Percentiles rank a stretch among this genome's conserved stretches.
phyloP scores from a whole-genome alignment of 192 early-diverging fungal genomes.

The Polychytrium aggregatum region DNA sequence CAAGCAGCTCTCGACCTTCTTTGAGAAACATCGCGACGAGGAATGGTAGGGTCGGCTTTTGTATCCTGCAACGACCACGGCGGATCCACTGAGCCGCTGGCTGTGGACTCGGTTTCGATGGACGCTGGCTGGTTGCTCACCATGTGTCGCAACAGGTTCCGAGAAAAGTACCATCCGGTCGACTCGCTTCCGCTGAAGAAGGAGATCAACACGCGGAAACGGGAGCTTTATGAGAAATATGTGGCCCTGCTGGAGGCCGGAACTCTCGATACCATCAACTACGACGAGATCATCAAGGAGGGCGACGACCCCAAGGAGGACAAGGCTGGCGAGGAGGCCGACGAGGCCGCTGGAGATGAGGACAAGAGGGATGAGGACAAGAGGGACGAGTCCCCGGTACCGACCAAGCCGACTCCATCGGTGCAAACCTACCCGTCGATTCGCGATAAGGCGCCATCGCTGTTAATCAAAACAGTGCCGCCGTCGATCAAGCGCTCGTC shows the following conservation, averaged over 20 bases:
- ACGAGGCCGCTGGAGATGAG: slow-evolving; percentile 8
- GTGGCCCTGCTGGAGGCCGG: slow-evolving; percentile 57
- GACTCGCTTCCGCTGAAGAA: slow-evolving; percentile 38
- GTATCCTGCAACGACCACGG: not conserved
- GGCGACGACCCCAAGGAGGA: too few relatives aligned
- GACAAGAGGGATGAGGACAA: slow-evolving; percentile 4
- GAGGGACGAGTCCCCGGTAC: slow-evolving; percentile 18
- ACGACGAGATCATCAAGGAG: too few relatives aligned
- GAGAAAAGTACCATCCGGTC: slow-evolving; percentile 84
- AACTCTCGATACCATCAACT: slow-evolving; percentile 47
- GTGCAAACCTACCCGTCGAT: slow-evolving; percentile 3
- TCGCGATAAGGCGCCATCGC: slow-evolving; percentile 19
- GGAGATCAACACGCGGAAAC: too few relatives aligned
- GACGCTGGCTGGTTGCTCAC: not conserved
- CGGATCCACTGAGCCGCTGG: not conserved
- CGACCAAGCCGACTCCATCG: slow-evolving; percentile 15
- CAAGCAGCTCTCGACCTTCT: slow-evolving; percentile 61
- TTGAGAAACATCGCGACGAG: slow-evolving; percentile 60
- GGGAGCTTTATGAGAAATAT: too few relatives aligned
- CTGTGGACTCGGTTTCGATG: not conserved
- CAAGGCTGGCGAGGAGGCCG: not conserved
- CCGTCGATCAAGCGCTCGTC: slow-evolving; percentile 49
- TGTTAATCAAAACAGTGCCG: slow-evolving; percentile 79
- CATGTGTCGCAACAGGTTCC: slow-evolving; percentile 38
- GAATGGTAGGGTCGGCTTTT: slow-evolving; percentile 51